These are phyloP conservation scores for Blastobotrys indianensis DNA, from an alignment of 1,139 yeast genomes.

Conservation along the genomic window DNA sequence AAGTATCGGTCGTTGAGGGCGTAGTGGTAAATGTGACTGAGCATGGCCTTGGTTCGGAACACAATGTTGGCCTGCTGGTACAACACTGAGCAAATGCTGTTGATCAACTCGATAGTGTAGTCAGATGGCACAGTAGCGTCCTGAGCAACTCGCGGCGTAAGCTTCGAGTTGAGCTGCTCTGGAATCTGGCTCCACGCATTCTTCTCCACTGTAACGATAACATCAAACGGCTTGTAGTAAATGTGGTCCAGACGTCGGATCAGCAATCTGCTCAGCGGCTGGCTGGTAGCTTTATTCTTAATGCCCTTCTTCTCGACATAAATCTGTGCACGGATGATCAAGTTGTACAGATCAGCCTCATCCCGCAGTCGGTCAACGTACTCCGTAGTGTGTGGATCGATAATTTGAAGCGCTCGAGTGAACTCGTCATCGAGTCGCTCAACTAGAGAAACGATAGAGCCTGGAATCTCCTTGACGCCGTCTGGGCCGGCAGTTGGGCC, in stretches of 20 bases:
- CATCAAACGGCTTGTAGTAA: conserved; percentile 82
- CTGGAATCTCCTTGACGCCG: conserved; percentile 72
- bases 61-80: conserved; percentile 60
- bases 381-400: conserved; percentile 94
- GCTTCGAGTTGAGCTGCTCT: conserved; percentile 27
- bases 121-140: conserved; percentile 17
- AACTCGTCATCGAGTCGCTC: conserved; percentile 96
- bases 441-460: conserved; percentile 78
- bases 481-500: conserved; percentile 63
- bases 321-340: conserved; percentile 78
- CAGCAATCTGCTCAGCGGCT: conserved; percentile 58
- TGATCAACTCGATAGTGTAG: conserved; percentile 53
- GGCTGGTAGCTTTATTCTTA: conserved; percentile 25
- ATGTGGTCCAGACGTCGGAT: conserved; percentile 86
- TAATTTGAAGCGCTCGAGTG: conserved; percentile 75
- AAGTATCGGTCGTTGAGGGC: conserved; percentile 81
- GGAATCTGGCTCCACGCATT: conserved; percentile 60
- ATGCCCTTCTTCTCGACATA: conserved; percentile 65
- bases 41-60: conserved; percentile 76
- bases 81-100: conserved; percentile 58
- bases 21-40: conserved; percentile 81
- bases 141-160: conserved; percentile 33
- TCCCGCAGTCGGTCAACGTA: conserved; percentile 87
- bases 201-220: conserved; percentile 63
- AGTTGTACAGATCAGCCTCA: conserved; percentile 68